Conservation (phyloP, 2,329 filamentous ascomycete species). For the Cytospora mali region DNA sequence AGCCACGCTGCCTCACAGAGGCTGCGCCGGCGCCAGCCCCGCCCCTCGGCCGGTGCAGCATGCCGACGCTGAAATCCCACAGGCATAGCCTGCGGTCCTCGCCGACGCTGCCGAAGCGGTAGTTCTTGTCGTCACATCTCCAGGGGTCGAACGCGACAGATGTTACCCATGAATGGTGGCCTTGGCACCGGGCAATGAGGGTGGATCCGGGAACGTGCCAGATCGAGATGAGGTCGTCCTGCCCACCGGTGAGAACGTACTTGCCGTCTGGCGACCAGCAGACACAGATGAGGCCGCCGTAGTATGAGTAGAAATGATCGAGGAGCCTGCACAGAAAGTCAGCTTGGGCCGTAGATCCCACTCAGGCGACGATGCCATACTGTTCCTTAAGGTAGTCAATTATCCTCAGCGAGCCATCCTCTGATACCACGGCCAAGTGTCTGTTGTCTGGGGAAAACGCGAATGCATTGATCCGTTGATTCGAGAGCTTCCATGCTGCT, state of each 20-base stretch:
- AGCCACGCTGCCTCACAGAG: conserved; percentile 59
- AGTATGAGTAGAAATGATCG: conserved; percentile 87
- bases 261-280: conserved; percentile 98
- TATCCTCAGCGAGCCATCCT: conserved; percentile 86
- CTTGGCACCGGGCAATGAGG: conserved; percentile 89
- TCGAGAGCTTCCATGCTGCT: conserved; percentile 88
- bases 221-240: conserved; percentile 94
- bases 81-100: conserved; percentile 88
- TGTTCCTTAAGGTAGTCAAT: conserved; percentile 91
- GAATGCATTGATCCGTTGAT: conserved; percentile 87
- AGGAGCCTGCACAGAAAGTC: conserved; percentile 61
- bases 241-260: conserved; percentile 91
- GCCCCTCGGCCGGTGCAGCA: conserved; percentile 86
- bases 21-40: conserved; percentile 36
- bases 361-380: conserved; percentile 52
- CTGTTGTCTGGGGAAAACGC: conserved; percentile 88
- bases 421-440: conserved; percentile 86
- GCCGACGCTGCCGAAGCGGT: conserved; percentile 93
- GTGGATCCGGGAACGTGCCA: conserved; percentile 86
- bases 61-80: conserved; percentile 97
- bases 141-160: conserved; percentile 94
- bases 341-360: background rate
- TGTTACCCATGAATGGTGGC: conserved; percentile 94
- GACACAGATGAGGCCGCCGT: conserved; percentile 88
- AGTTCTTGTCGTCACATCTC: conserved; percentile 94